Base-by-base conservation (phyloP, 768 basidiomycete genomes). In the Mrakia blollopis region DNA sequence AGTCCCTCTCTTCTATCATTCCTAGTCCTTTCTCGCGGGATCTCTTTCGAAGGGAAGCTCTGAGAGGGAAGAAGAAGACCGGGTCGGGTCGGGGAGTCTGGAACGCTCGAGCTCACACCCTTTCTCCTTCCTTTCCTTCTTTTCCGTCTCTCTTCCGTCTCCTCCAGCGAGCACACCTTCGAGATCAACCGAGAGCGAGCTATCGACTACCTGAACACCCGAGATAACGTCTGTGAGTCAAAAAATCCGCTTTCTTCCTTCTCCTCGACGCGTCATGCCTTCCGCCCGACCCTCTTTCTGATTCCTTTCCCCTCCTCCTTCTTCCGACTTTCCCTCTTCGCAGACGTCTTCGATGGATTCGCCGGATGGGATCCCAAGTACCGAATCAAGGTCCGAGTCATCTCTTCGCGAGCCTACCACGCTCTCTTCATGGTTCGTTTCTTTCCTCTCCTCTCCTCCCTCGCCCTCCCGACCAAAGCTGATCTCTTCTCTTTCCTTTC, bases 121-220 rank as follows among this genome's bases (percentile, higher is more conserved):
- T 13, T 28, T 37, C 28, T 6, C 39, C 72, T 47, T 28, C 52
- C 61, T 7, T 21, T 44, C 47, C 28, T 2, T 35, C 16, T 44
- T 41, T 54, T 30, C 28, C 25, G 35, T 62, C 25, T 37, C 18
- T 61, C 41, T 3, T 35, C 21, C 30, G 10, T 78, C 32, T 71
- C n/a, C 75, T 71, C n/a, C 76, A 83, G 82, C 78, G 84, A 84
- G 78, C 84, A 99, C 88, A 98, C 97, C 5, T 99, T 99, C 80
- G 97, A 98, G 85, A 98, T 97, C 84, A 98, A 97, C 85, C 92
- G 96, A 75, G 95, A 98, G 84, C 92, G 96, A 84, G 96, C 96
- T 63, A 98, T 99, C 84, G 97, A 98, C 86, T 98, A 96, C 83
- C 87, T 98, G 79, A 98, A 99, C 85, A 99, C 97, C 54, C 91